A percentile compares a stretch with the other conserved stretches of the same genome.
phyloP scores from a whole-genome alignment of 1,284 basidiomycete species.

The Leccinum variabile region DNA sequence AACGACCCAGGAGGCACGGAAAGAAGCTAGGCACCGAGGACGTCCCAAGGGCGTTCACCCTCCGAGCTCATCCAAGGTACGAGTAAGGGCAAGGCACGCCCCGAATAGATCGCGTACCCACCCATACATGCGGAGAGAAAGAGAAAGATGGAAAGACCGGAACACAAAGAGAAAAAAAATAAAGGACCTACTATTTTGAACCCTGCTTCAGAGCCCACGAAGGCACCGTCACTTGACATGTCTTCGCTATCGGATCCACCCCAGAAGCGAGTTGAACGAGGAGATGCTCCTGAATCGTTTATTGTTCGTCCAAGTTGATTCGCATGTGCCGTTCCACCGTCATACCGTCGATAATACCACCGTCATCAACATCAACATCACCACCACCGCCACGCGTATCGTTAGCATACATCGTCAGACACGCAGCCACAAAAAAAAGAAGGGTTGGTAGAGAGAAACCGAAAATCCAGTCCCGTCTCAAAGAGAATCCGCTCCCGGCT shows the following conservation, averaged over 20 bases:
- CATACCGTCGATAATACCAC: neutral
- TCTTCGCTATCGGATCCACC: conserved; percentile 35
- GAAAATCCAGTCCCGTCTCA: neutral
- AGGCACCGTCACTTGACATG: conserved; percentile 31
- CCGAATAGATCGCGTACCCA: neutral
- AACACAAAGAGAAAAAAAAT: neutral
- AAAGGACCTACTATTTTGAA: conserved; percentile 24
- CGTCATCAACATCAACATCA: neutral
- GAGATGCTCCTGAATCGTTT: neutral
- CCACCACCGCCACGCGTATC: neutral
- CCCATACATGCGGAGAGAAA: neutral
- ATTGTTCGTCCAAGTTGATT: neutral
- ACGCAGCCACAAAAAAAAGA: neutral
- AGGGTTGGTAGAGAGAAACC: neutral
- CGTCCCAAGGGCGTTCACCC: neutral
- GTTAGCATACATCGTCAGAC: neutral
- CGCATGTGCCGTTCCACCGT: neutral
- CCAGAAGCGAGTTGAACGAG: conserved; percentile 36
- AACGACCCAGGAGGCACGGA: neutral
- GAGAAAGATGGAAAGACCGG: neutral
- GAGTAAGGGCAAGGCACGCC: neutral
- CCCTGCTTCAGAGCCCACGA: conserved; percentile 10
- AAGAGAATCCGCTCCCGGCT: neutral
- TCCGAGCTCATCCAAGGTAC: neutral
- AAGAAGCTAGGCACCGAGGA: neutral